Base-by-base conservation (phyloP, 2,329 filamentous ascomycete genomes). In the Cytospora chrysosperma region DNA sequence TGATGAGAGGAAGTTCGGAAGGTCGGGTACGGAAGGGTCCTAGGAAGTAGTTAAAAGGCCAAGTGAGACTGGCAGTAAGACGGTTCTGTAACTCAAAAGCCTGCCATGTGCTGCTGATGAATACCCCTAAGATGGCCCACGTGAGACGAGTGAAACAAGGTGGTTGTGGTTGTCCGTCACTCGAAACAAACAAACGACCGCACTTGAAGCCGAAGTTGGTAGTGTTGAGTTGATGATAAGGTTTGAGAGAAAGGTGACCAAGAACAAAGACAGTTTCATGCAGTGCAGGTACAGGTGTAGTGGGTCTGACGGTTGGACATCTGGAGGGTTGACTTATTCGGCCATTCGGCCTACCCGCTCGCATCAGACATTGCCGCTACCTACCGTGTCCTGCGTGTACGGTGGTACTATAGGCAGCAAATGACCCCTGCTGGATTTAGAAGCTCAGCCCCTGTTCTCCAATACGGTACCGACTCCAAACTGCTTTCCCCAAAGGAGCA, bases 281-380 rank as follows among this genome's bases (percentile, higher is more conserved):
- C 15, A 49, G 51, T 30, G 52, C 32, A 40, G 54, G 32, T 55
- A 51, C 34, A 28, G 53, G 40, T 55, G 59, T 17, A 30, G 53
- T 52, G 51, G 32, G 53, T 28, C 59, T 61, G 59, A 61, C 51
- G 37, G 59, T 55, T 55, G 54, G 59, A 61, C 51, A 51, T 51
- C 50, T 55, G 54, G 37, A 55, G 32, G 59, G 32, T 61, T 28
- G 51, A n/a, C n/a, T n/a, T 13, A 24, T 43, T 27, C 59, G 51
- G 37, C 51, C 26, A 61, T 61, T 61, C 53, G 34, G 27, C 50
- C 50, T 52, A 26, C 58, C 30, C 21, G n/a, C 37, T 15, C 19
- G 30, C 52, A 24, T 24, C n/a, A 26, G 43, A 27, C 47, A 55
- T 5, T 34, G 12, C 30, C 12, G 30, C n/a, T n/a, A n/a, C n/a